phyloP scores from a whole-genome alignment of 257 asterid species.

The Ligustrum vulgare region DNA sequence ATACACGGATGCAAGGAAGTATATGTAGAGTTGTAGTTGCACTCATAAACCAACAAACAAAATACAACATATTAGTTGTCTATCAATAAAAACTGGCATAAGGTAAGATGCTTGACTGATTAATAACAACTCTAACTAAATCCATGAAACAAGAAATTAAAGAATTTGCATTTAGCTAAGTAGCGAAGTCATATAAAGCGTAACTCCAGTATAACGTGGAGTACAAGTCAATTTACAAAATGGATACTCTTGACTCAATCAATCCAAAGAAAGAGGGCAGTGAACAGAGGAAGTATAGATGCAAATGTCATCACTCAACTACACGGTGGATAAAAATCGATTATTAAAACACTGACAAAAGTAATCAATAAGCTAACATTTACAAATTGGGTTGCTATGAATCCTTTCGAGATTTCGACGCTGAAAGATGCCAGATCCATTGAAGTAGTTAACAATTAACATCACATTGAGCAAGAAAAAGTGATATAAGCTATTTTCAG shows the following conservation, averaged over 20 bases:
- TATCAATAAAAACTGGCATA: neutral
- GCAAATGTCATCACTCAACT: conserved; percentile 1
- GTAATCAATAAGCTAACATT: conserved; percentile 5
- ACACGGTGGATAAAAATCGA: conserved; percentile 2
- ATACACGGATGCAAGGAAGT: neutral
- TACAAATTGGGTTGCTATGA: neutral
- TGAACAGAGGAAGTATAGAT: neutral
- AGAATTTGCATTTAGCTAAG: neutral
- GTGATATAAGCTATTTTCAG: conserved; percentile 8
- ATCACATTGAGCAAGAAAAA: conserved; percentile 4
- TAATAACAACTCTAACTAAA: neutral
- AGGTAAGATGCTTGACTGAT: neutral
- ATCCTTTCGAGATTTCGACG: neutral
- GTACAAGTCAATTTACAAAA: neutral
- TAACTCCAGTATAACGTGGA: conserved; percentile 6
- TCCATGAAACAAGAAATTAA: neutral
- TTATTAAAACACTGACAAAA: neutral
- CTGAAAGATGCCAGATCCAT: conserved; percentile 12
- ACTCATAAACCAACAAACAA: conserved; percentile 15
- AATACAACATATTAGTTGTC: conserved; percentile 16
- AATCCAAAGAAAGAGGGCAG: neutral
- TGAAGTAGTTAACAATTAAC: conserved; percentile 7
- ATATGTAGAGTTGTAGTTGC: neutral
- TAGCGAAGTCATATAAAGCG: neutral
- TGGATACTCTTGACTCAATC: neutral